phyloP scores from a whole-genome alignment of 2,329 filamentous ascomycete genomes.

The Anthostomella pinea region DNA sequence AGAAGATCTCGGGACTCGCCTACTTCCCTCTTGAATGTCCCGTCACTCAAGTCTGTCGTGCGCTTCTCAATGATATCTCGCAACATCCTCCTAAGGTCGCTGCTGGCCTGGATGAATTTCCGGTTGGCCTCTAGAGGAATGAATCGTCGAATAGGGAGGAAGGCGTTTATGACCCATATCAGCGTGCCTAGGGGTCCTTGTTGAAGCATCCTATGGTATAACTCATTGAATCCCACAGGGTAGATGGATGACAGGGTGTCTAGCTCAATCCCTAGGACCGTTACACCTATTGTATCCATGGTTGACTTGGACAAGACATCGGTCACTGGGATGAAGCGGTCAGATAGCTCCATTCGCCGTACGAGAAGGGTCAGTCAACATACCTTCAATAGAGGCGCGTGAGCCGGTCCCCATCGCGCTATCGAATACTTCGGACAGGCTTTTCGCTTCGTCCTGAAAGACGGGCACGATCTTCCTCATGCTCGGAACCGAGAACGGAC shows the following conservation, averaged over 20 bases:
- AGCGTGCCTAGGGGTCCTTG: constrained; percentile 26
- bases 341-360: background rate
- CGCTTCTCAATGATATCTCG: constrained; percentile 31
- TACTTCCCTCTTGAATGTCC: constrained; percentile 17
- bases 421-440: constrained; percentile 30
- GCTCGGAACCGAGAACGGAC: constrained; percentile 35
- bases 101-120: constrained; percentile 34
- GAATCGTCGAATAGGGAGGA: constrained; percentile 32
- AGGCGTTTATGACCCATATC: constrained; percentile 32
- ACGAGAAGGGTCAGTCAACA: background rate
- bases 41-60: constrained; percentile 25
- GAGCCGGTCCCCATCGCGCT: constrained; percentile 20
- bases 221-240: constrained; percentile 25
- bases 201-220: constrained; percentile 33
- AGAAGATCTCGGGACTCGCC: constrained; percentile 24
- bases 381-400: constrained; percentile 28
- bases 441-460: constrained; percentile 33
- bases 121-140: constrained; percentile 39
- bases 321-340: constrained; percentile 18
- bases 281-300: constrained; percentile 35
- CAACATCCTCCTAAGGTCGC: constrained; percentile 34
- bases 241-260: constrained; percentile 24
- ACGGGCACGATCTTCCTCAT: constrained; percentile 37
- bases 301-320: constrained; percentile 30
- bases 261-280: constrained; percentile 34